These are phyloP conservation scores for Fraxinus anomala DNA, from an alignment of 257 asterid species.

Conservation along the genomic window DNA sequence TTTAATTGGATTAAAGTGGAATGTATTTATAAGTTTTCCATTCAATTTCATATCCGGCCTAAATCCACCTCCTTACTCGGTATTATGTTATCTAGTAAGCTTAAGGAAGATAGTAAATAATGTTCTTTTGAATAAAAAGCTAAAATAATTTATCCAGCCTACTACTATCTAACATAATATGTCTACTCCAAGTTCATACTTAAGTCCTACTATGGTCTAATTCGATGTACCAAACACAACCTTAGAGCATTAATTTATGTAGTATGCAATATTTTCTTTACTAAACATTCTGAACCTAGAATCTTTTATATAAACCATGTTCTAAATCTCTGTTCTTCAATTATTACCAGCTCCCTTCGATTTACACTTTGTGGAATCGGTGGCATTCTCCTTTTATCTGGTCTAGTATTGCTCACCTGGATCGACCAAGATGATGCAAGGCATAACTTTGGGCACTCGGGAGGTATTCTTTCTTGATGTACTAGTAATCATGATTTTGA, in stretches of 20 bases:
- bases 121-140: no score
- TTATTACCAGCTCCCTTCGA: conserved; percentile 60
- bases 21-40: no score
- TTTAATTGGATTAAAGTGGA: no score
- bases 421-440: conserved; percentile 92
- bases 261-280: not conserved
- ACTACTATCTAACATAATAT: no score
- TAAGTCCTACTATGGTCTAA: no score
- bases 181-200: no score
- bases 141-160: no score
- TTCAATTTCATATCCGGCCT: no score
- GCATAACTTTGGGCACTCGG: conserved; percentile 86
- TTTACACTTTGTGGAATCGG: conserved; percentile 73
- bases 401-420: conserved; percentile 64
- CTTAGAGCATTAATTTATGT: not conserved
- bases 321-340: conserved; percentile 23
- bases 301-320: not conserved
- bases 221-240: no score
- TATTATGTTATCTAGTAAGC: no score
- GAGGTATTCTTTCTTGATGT: conserved; percentile 56
- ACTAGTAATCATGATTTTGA: not conserved
- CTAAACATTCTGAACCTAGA: not conserved
- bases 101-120: no score
- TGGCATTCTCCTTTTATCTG: conserved; percentile 59
- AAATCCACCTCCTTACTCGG: no score